phyloP scores from a whole-genome alignment of 768 basidiomycete species.

The Tephrocybe sp. region DNA sequence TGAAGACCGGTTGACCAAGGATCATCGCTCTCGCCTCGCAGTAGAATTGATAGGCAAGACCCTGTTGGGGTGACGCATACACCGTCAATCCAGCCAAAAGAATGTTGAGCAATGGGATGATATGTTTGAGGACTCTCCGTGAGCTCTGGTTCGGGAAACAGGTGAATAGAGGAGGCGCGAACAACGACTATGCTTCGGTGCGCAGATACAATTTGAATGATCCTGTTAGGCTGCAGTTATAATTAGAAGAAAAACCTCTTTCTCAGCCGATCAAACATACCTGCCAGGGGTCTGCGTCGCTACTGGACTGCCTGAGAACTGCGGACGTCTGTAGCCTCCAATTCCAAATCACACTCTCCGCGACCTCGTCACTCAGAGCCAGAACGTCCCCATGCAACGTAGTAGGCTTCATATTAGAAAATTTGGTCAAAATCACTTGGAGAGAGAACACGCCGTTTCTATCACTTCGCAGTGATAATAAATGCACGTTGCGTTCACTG shows the following conservation, averaged over 20 bases:
- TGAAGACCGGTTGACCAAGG: slow-evolving; percentile 55
- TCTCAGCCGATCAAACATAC: slow-evolving; percentile 15
- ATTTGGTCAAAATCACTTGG: slow-evolving; percentile 30
- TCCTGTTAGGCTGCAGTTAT: slow-evolving; percentile 43
- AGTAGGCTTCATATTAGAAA: slow-evolving; percentile 46
- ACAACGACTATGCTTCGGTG: slow-evolving; percentile 52
- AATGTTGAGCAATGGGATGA: slow-evolving; percentile 40
- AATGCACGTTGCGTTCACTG: slow-evolving; percentile 33
- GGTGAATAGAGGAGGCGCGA: slow-evolving; percentile 55
- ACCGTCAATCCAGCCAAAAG: slow-evolving; percentile 72
- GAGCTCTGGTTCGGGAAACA: slow-evolving; percentile 52
- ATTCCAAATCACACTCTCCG: slow-evolving; percentile 53
- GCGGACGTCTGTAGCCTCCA: slow-evolving; percentile 52
- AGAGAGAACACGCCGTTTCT: slow-evolving; percentile 24
- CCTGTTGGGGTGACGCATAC: slow-evolving; percentile 37
- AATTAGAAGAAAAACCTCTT: background rate
- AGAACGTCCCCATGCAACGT: slow-evolving; percentile 51
- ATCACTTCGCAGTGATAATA: slow-evolving; percentile 26
- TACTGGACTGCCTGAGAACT: slow-evolving; percentile 37
- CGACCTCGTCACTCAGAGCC: slow-evolving; percentile 52
- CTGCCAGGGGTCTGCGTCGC: slow-evolving; percentile 29
- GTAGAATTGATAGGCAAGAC: slow-evolving; percentile 43
- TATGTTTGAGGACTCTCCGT: slow-evolving; percentile 24
- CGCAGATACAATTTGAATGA: slow-evolving; percentile 52
- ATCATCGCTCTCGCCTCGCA: slow-evolving; percentile 59